Conservation (phyloP, 1,284 basidiomycete species). For the Sphagnurus paluster region DNA sequence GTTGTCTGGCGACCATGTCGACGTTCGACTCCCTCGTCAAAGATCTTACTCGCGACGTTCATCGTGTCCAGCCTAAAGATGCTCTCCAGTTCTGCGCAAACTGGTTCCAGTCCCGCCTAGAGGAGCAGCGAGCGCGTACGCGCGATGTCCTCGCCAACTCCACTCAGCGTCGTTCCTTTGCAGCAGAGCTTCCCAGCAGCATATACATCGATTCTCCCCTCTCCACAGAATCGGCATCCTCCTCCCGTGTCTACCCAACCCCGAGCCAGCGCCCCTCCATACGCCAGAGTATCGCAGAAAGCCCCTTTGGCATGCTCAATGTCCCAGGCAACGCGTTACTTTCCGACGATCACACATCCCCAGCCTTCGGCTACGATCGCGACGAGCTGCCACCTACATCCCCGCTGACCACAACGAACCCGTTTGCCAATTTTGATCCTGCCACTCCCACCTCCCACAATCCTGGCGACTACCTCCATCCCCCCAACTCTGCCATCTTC, state of each 20-base stretch:
- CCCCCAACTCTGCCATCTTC: conserved; percentile 76
- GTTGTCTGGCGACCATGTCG: conserved; percentile 55
- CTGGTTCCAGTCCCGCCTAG: conserved; percentile 90
- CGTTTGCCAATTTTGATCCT: conserved; percentile 52
- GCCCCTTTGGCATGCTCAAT: conserved; percentile 75
- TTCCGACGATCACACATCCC: conserved; percentile 46
- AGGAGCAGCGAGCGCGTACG: conserved; percentile 76
- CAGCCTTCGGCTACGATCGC: conserved; percentile 58
- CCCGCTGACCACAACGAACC: conserved; percentile 49
- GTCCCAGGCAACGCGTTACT: conserved; percentile 76
- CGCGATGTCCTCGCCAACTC: conserved; percentile 62
- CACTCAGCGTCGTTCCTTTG: conserved; percentile 47
- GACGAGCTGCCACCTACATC: conserved; percentile 64
- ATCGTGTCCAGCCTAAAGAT: conserved; percentile 85
- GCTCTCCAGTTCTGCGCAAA: conserved; percentile 92
- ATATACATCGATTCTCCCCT: conserved; percentile 60
- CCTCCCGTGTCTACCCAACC: conserved; percentile 52
- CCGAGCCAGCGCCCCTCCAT: conserved; percentile 51
- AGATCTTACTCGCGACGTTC: conserved; percentile 85
- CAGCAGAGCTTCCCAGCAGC: conserved; percentile 53
- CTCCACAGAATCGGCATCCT: conserved; percentile 33
- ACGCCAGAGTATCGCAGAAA: conserved; percentile 53
- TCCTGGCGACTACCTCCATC: conserved; percentile 62
- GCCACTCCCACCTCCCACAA: conserved; percentile 47
- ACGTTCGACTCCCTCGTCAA: conserved; percentile 80